These are phyloP conservation scores for Didymella pinodella DNA, from an alignment of 2,329 filamentous ascomycete species.

Conservation along the genomic window DNA sequence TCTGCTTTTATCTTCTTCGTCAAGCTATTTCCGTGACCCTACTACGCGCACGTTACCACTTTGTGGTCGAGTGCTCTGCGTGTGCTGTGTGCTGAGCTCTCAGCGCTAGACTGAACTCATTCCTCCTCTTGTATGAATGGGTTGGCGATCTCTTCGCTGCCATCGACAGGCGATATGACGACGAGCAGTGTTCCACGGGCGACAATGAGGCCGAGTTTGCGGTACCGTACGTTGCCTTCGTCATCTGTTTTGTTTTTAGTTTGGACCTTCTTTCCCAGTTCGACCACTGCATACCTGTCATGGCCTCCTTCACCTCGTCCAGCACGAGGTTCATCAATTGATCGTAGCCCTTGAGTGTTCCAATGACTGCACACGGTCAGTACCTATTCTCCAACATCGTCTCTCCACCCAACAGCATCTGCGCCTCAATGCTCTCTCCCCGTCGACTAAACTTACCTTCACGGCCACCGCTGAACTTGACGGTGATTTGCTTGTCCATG, in stretches of 20 bases:
- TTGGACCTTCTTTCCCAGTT: background rate
- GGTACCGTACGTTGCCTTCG: conserved; percentile 84
- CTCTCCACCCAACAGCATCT: conserved; percentile 4
- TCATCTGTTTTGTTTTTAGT: conserved; percentile 70
- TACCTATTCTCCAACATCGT: background rate
- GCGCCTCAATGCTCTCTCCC: background rate
- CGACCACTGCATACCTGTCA: conserved; percentile 73
- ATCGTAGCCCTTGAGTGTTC: conserved; percentile 92
- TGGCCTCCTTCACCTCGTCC: conserved; percentile 89
- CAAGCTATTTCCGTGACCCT: background rate
- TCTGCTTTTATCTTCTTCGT: background rate
- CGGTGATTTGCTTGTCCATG: conserved; percentile 93
- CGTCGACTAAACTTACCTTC: conserved; percentile 68
- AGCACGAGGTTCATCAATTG: conserved; percentile 98
- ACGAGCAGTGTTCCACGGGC: conserved; percentile 92
- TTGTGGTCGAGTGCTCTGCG: background rate
- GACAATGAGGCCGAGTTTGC: conserved; percentile 83
- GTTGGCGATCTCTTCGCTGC: conserved; percentile 94
- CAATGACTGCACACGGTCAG: conserved; percentile 69
- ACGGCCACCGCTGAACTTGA: conserved; percentile 95
- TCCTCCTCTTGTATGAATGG: conserved; percentile 79
- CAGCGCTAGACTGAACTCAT: conserved; percentile 18
- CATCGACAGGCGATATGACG: conserved; percentile 89
- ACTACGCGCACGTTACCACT: background rate
- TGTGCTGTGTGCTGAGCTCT: background rate